phyloP scores from a whole-genome alignment of 208 protist species.

The Borovskyia barvae region DNA sequence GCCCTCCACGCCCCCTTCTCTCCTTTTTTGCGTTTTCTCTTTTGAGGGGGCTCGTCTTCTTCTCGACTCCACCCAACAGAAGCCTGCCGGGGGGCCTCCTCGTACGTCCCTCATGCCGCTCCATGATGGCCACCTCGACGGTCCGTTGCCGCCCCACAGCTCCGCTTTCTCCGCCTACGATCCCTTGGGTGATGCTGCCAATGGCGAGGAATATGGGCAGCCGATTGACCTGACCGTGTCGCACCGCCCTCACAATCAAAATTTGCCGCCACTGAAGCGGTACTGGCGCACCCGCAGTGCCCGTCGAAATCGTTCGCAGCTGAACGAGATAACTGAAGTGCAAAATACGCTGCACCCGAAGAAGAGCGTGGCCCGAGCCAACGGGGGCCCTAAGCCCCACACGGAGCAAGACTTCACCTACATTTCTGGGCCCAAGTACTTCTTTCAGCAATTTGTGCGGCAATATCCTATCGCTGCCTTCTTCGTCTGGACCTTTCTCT shows the following conservation, averaged over 20 bases:
- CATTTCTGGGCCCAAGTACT: constrained; percentile 70
- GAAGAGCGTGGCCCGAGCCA: constrained; percentile 6
- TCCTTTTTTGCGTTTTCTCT: not conserved
- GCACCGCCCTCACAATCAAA: constrained; percentile 29
- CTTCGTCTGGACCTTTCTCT: constrained; percentile 76
- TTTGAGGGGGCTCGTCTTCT: not conserved
- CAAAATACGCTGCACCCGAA: constrained; percentile 1
- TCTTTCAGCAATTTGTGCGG: constrained; percentile 77
- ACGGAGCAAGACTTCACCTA: constrained; percentile 53
- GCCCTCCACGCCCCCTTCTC: not conserved
- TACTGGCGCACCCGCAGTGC: constrained; percentile 52
- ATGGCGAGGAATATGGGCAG: constrained; percentile 11
- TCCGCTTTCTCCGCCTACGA: not conserved
- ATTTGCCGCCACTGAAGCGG: constrained; percentile 33
- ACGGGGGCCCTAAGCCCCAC: constrained; percentile 6
- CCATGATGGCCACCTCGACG: not conserved
- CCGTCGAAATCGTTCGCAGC: constrained; percentile 27
- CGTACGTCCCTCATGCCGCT: too few species aligned
- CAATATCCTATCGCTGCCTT: constrained; percentile 68
- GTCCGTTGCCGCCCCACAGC: constrained; percentile 4
- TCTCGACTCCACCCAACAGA: not conserved
- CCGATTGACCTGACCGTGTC: constrained; percentile 56
- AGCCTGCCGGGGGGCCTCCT: too few species aligned
- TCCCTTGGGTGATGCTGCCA: not conserved
- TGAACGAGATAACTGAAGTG: constrained; percentile 30